phyloP scores from a whole-genome alignment of 2,329 filamentous ascomycete genomes.

The Gaeumannomyces tritici region DNA sequence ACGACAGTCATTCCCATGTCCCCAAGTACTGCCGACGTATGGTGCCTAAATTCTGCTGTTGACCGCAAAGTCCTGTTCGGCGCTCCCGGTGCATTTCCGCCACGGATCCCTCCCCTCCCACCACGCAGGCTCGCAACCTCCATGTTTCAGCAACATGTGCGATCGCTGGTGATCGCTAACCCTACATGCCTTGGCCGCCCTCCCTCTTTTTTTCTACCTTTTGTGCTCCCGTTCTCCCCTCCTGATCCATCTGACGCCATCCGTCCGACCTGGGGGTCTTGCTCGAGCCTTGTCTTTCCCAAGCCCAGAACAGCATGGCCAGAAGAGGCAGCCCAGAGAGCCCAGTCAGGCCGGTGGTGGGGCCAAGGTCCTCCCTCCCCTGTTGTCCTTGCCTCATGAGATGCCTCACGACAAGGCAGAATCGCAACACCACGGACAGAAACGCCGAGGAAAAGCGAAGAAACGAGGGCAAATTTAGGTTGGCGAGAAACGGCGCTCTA shows the following conservation, averaged over 20 bases:
- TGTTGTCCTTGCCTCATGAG: not conserved
- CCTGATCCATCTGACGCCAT: not conserved
- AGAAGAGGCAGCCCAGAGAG: too few relatives aligned
- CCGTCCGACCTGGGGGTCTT: not conserved
- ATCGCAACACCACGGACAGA: not conserved
- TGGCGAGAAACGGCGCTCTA: too few relatives aligned
- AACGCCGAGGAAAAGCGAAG: not conserved
- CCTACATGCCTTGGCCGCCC: not conserved
- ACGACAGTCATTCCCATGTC: not conserved
- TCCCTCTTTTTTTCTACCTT: not conserved
- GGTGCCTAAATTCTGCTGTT: not conserved
- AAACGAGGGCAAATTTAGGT: too few relatives aligned
- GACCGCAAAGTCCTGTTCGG: not conserved
- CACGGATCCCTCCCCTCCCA: not conserved
- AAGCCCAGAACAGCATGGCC: too few relatives aligned
- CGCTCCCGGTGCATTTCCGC: not conserved
- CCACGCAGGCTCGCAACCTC: too few relatives aligned
- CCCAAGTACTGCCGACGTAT: too few relatives aligned
- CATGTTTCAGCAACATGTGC: not conserved
- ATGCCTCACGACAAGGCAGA: not conserved
- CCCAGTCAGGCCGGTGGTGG: too few relatives aligned
- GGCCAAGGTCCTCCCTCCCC: too few relatives aligned
- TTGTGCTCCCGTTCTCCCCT: too few relatives aligned
- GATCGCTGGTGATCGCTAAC: not conserved
- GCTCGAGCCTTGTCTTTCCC: not conserved